Conservation (phyloP, 441 rosid species). For the Omphalea diandra region DNA sequence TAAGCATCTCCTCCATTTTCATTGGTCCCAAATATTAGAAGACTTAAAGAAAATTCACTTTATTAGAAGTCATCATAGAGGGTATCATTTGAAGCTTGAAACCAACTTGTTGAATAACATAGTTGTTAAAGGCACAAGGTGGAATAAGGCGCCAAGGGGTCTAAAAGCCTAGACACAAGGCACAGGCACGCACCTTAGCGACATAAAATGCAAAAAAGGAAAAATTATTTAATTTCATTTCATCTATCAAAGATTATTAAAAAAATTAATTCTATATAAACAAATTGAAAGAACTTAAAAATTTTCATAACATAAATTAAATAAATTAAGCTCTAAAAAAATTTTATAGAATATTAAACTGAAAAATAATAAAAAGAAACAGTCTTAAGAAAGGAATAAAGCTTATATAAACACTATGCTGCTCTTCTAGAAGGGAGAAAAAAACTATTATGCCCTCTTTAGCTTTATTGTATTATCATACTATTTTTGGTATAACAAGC, state of each 20-base stretch:
- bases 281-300: too few species aligned
- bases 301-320: too few species aligned
- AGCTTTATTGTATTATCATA: too few species aligned
- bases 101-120: not conserved
- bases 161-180: not conserved
- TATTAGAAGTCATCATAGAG: not conserved
- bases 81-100: not conserved
- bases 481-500: too few species aligned
- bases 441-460: too few species aligned
- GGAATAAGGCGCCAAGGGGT: not conserved
- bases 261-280: too few species aligned
- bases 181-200: not conserved
- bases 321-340: too few species aligned
- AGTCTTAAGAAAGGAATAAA: too few species aligned
- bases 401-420: too few species aligned
- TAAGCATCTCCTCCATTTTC: not conserved
- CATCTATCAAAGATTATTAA: not conserved
- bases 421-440: too few species aligned
- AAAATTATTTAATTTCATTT: not conserved
- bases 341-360: too few species aligned
- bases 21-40: not conserved
- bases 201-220: not conserved
- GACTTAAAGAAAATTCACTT: not conserved
- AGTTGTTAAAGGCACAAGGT: not conserved
- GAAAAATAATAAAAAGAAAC: too few species aligned